Base-by-base conservation (phyloP, 495 filamentous ascomycete species). In the Talaromyces proteolyticus region DNA sequence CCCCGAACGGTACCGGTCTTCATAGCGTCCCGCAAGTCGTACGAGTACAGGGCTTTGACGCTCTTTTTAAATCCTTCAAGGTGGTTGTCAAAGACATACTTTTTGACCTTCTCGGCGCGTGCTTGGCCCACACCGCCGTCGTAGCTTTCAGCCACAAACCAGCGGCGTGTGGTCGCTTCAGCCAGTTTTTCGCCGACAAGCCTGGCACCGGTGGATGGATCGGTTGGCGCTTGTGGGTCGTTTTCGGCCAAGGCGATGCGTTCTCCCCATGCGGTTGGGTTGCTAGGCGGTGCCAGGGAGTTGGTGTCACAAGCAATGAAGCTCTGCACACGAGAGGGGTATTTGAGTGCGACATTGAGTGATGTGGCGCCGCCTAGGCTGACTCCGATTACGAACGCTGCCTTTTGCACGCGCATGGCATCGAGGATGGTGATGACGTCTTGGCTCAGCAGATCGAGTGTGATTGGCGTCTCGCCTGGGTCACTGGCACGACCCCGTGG, bases 261-360 rank as follows among this genome's bases (percentile, higher is more conserved):
- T 42, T 89, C 85, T 47, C 77, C 80, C 88, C 88, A 93, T 2
- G 85, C 85, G 42, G 78, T 78, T 6, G 78, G 78, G 67, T 91
- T 91, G 17, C 82, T 81, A 25, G 81, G 70, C 39, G 82, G 82
- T 0, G 77, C 76, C 6, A 79, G 73, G 5, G 77, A 77, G 62
- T 87, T 89, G 57, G 88, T 91, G 64, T 91, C 88, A 67, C 88
- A 91, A 8, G 84, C 75, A 29, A 91, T 70, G 65, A 91, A 86
- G 6, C 68, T 69, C 14, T 50, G 68, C 4, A 91, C 58, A 29
- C 76, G 68, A 0, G 66, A 52, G 0, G 86, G 86, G 56, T 88
- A 77, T 20, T 75, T 77, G 19, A 91, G 74, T 1, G 85, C 81
- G 44, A 82, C 80, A 54, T 85, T 84, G 40, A 93, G 73, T 0